phyloP scores from a whole-genome alignment of 2,329 filamentous ascomycete genomes.

The Colletotrichum camelliae region DNA sequence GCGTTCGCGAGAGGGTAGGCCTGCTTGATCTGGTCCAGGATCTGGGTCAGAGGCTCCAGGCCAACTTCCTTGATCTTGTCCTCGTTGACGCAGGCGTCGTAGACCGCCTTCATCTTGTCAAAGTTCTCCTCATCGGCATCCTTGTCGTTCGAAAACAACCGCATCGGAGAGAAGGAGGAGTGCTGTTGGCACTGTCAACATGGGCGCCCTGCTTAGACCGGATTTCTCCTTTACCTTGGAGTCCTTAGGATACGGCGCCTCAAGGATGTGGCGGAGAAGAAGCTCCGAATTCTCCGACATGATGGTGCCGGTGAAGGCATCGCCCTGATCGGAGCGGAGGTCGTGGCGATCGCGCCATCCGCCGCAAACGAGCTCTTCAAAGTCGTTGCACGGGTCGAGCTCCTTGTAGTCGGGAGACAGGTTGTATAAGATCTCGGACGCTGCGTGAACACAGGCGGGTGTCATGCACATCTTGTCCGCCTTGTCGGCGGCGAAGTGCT shows the following conservation, averaged over 20 bases:
- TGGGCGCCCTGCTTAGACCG: background rate
- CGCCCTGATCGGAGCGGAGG: constrained; percentile 67
- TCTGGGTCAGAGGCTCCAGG: constrained; percentile 56
- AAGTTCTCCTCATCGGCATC: constrained; percentile 67
- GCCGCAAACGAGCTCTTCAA: constrained; percentile 71
- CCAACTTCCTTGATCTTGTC: constrained; percentile 60
- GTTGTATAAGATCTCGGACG: constrained; percentile 33
- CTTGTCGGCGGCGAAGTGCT: constrained; percentile 3
- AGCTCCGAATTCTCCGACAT: constrained; percentile 66
- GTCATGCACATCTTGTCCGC: constrained; percentile 26
- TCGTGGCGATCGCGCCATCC: constrained; percentile 70
- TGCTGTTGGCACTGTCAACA: constrained; percentile 38
- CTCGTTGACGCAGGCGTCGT: constrained; percentile 71
- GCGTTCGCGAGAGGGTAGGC: constrained; percentile 22
- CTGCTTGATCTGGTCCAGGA: constrained; percentile 50
- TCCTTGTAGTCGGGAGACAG: constrained; percentile 54
- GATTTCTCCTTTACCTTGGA: constrained; percentile 35
- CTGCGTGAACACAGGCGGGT: constrained; percentile 33
- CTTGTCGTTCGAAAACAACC: constrained; percentile 38
- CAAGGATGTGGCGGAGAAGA: constrained; percentile 66
- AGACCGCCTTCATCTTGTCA: constrained; percentile 67
- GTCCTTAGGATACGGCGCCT: constrained; percentile 56
- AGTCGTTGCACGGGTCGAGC: constrained; percentile 72
- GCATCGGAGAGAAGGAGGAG: constrained; percentile 52
- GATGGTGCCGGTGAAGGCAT: constrained; percentile 63